Evolutionary conservation across 75 land plant species (phyloP).

Genomic region (Sequoia sempervirens): DNA sequence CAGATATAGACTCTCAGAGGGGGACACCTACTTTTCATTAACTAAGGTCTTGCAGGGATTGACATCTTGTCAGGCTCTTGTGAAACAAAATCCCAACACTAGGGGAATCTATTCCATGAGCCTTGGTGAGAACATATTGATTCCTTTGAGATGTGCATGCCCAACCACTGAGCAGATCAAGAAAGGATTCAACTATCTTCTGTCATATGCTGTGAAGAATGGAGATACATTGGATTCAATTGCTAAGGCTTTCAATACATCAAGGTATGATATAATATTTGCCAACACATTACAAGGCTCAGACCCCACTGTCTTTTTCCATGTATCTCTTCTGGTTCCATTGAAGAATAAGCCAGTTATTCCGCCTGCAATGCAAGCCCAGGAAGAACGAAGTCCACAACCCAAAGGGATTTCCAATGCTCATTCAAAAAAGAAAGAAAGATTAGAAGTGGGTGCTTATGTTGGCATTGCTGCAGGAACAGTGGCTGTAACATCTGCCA

Average conservation of each 20-base stretch:
- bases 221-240: slow-evolving; percentile 17
- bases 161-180: slow-evolving; percentile 25
- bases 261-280: background rate
- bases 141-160: slow-evolving; percentile 41
- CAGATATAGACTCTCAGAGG: slow-evolving; percentile 33
- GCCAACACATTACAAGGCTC: slow-evolving; percentile 12
- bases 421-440: background rate
- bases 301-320: background rate
- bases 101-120: background rate
- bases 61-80: slow-evolving; percentile 31
- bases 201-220: slow-evolving; percentile 20
- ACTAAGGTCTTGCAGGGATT: slow-evolving; percentile 24
- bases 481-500: background rate
- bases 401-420: background rate
- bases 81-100: slow-evolving; percentile 15
- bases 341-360: slow-evolving; percentile 8
- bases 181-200: slow-evolving; percentile 14
- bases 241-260: slow-evolving; percentile 12
- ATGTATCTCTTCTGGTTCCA: slow-evolving; percentile 26
- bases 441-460: background rate
- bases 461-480: slow-evolving; percentile 4
- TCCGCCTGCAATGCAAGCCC: background rate
- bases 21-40: slow-evolving; percentile 46
- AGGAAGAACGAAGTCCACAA: background rate
- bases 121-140: slow-evolving; percentile 6